Evolutionary conservation across 345 rosid species (phyloP), one percentile per base, ranked within the genome.

Genomic region (Erodium maritimum): DNA sequence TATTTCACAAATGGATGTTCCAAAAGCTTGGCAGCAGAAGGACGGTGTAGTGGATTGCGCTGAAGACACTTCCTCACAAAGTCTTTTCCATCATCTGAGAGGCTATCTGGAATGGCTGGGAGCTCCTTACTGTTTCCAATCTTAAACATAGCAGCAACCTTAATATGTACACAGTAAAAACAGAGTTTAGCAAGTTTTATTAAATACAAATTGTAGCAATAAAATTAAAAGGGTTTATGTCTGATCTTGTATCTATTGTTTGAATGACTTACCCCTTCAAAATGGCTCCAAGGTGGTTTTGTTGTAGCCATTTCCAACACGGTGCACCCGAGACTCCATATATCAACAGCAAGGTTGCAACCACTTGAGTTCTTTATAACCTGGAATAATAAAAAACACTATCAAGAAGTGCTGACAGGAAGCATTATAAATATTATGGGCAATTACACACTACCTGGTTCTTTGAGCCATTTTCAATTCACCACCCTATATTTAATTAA

Each of bases 241-340:
- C 14, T 14, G 17, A n/a, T 59, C 6, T 42, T 57, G 18, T 19
- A 54, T 29, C 5, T 6, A 54, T 63, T 45, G 34, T 59, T 51
- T 19, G 52, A 16, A 56, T 37, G 34, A 80, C 80, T 68, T 60
- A 86, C 94, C 85, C 94, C 94, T 68, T 86, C 94, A 68, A 65
- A 81, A 61, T 86, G 89, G 70, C 85, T 83, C 89, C 89, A 86
- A 50, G 94, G 94, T 58, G 94, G 94, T 63, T 86, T 83, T 57
- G 89, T 73, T 42, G 94, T 86, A 50, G 89, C 87, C 94, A 86
- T 86, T 75, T 86, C 94, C 75, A 83, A 73, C 59, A 86, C 89
- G 25, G 90, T 86, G 70, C 94, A 83, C 45, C 94, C 94, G 67
- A 83, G 94, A 69, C 94, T 86, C 94, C 94, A 86, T 64, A 86